A percentile compares a stretch with the other conserved stretches of the same genome.
Conservation (phyloP, 2,329 filamentous ascomycete genomes). For the Fusarium pseudocircinatum region DNA sequence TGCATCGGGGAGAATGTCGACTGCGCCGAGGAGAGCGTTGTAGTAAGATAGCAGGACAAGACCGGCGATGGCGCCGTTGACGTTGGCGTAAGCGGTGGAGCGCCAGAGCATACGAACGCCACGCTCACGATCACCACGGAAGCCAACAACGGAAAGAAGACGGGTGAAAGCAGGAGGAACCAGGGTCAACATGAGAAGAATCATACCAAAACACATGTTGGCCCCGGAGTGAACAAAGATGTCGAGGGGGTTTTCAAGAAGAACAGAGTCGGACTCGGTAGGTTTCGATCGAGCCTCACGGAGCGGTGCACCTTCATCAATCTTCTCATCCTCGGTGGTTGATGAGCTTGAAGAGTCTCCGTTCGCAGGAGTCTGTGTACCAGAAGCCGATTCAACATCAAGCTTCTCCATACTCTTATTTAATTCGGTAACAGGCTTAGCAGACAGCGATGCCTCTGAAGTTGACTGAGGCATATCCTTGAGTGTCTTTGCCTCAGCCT, state of each 20-base stretch:
- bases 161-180: conserved; percentile 91
- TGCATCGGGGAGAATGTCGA: conserved; percentile 80
- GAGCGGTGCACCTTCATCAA: conserved; percentile 37
- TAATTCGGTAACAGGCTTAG: conserved; percentile 36
- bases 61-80: conserved; percentile 91
- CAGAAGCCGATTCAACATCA: conserved; percentile 47
- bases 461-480: conserved; percentile 14
- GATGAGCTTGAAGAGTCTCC: conserved; percentile 27
- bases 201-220: conserved; percentile 88
- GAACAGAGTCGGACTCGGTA: conserved; percentile 66
- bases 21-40: conserved; percentile 84
- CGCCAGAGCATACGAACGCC: conserved; percentile 91
- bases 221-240: conserved; percentile 88
- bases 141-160: conserved; percentile 88
- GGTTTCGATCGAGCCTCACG: conserved; percentile 43
- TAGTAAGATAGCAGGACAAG: conserved; percentile 86
- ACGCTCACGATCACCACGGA: conserved; percentile 84
- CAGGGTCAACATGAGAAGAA: conserved; percentile 89
- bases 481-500: conserved; percentile 70
- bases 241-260: conserved; percentile 81
- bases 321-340: conserved; percentile 30
- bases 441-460: conserved; percentile 3
- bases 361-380: conserved; percentile 54
- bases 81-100: conserved; percentile 83
- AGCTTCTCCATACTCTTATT: conserved; percentile 49